phyloP scores from a whole-genome alignment of 768 basidiomycete genomes.

The Hysterangium stoloniferum region DNA sequence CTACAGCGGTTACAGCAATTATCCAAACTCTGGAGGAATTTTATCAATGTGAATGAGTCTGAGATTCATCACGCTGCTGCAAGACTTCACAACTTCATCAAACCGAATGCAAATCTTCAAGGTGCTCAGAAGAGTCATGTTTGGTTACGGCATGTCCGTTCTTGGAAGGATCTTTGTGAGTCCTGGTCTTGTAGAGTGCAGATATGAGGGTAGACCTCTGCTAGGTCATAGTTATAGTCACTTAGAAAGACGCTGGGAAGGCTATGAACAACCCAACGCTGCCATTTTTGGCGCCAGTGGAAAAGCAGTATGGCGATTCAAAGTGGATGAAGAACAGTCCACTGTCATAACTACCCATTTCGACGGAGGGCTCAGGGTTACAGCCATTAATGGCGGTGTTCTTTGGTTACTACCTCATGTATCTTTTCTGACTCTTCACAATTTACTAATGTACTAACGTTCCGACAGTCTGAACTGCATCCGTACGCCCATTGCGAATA shows the following conservation, averaged over 20 bases:
- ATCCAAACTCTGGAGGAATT: slow-evolving; percentile 39
- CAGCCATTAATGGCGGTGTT: slow-evolving; percentile 41
- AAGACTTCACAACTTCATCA: slow-evolving; percentile 38
- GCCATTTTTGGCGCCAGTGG: slow-evolving; percentile 24
- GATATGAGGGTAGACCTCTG: neutral
- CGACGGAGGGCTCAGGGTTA: slow-evolving; percentile 50
- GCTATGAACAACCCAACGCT: neutral
- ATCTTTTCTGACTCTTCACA: slow-evolving; percentile 14
- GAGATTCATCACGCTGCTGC: slow-evolving; percentile 55
- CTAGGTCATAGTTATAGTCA: slow-evolving; percentile 3
- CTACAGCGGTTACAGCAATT: slow-evolving; percentile 30
- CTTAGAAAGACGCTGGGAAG: slow-evolving; percentile 9
- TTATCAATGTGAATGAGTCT: slow-evolving; percentile 40
- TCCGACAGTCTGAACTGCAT: slow-evolving; percentile 37
- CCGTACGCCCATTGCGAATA: slow-evolving; percentile 67
- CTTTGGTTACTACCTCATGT: slow-evolving; percentile 63
- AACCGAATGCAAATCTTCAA: slow-evolving; percentile 21
- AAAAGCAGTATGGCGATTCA: slow-evolving; percentile 57
- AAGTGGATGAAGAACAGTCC: slow-evolving; percentile 58
- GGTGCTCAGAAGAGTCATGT: slow-evolving; percentile 27
- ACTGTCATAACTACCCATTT: slow-evolving; percentile 51
- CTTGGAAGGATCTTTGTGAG: slow-evolving; percentile 64
- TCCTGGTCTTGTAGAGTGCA: too few relatives aligned
- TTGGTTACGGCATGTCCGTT: slow-evolving; percentile 29
- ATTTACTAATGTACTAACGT: slow-evolving; percentile 1